A percentile compares a stretch with the other conserved stretches of the same genome.
phyloP scores from a whole-genome alignment of 2,329 filamentous ascomycete genomes.

The Fusarium equiseti region DNA sequence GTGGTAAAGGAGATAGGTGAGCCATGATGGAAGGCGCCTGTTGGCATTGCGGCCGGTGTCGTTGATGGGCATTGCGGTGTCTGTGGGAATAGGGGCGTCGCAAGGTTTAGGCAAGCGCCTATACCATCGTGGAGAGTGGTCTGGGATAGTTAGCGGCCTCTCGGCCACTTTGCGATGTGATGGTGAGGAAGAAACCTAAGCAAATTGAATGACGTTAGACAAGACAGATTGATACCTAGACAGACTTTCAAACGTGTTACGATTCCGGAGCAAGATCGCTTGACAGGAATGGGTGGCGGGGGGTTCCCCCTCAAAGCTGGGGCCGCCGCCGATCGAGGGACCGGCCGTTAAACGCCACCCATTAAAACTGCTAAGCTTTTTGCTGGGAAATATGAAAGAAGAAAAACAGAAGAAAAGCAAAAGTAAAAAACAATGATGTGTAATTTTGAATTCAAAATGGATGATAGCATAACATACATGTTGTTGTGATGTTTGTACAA shows the following conservation, averaged over 20 bases:
- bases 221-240: conserved; percentile 14
- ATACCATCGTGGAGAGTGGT: conserved; percentile 54
- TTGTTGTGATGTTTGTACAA: conserved; percentile 41
- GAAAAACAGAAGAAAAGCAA: background rate
- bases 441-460: conserved; percentile 9
- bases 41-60: conserved; percentile 50
- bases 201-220: conserved; percentile 41
- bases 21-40: conserved; percentile 39
- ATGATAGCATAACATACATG: conserved; percentile 35
- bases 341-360: conserved; percentile 44
- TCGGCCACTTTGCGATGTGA: conserved; percentile 34
- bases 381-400: conserved; percentile 4
- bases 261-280: conserved; percentile 27
- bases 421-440: background rate
- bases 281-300: conserved; percentile 43
- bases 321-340: conserved; percentile 43
- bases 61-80: conserved; percentile 50
- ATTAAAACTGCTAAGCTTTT: conserved; percentile 35
- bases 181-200: conserved; percentile 32
- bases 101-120: conserved; percentile 43
- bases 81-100: conserved; percentile 39
- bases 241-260: conserved; percentile 34
- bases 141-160: conserved; percentile 42
- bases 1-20: conserved; percentile 38
- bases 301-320: conserved; percentile 41